Conservation (phyloP, 2,329 filamentous ascomycete species). For the Chrysosporium keratinophilum region DNA sequence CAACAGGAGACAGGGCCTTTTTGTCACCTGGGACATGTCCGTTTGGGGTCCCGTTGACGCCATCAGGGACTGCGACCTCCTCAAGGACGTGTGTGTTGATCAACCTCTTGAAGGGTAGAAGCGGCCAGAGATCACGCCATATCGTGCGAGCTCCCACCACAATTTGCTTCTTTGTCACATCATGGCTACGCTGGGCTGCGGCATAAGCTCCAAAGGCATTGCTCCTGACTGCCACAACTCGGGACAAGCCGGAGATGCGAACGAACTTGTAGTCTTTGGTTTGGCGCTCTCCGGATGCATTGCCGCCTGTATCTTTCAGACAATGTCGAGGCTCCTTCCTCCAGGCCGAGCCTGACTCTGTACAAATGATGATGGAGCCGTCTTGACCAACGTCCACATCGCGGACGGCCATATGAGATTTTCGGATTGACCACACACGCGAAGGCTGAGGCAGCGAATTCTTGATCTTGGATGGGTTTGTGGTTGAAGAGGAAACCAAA, state of each 20-base stretch:
- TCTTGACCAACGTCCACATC: conserved; percentile 87
- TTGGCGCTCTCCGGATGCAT: conserved; percentile 44
- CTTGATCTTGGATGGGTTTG: conserved; percentile 82
- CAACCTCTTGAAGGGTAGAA: conserved; percentile 60
- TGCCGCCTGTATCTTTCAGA: conserved; percentile 55
- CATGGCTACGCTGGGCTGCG: conserved; percentile 71
- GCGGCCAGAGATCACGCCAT: conserved; percentile 60
- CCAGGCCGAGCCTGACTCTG: conserved; percentile 87
- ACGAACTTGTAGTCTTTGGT: conserved; percentile 93
- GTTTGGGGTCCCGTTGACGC: not conserved
- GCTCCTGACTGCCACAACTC: conserved; percentile 72
- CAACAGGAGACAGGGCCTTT: not conserved
- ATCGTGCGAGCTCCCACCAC: conserved; percentile 55
- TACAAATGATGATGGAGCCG: conserved; percentile 89
- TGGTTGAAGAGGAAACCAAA: conserved; percentile 61
- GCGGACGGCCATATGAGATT: conserved; percentile 68
- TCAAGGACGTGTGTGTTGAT: not conserved
- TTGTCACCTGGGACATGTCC: not conserved
- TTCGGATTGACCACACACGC: conserved; percentile 80
- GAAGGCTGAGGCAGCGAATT: conserved; percentile 67
- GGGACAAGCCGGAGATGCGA: conserved; percentile 75
- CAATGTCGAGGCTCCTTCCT: conserved; percentile 72
- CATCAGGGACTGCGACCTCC: conserved; percentile 25
- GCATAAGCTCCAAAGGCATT: conserved; percentile 86
- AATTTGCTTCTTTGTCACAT: conserved; percentile 65